A percentile compares a stretch with the other conserved stretches of the same genome.
These are phyloP conservation scores for Halophytophthora batemanensis DNA, from an alignment of 352 stramenopile genomes.

Conservation along the genomic window DNA sequence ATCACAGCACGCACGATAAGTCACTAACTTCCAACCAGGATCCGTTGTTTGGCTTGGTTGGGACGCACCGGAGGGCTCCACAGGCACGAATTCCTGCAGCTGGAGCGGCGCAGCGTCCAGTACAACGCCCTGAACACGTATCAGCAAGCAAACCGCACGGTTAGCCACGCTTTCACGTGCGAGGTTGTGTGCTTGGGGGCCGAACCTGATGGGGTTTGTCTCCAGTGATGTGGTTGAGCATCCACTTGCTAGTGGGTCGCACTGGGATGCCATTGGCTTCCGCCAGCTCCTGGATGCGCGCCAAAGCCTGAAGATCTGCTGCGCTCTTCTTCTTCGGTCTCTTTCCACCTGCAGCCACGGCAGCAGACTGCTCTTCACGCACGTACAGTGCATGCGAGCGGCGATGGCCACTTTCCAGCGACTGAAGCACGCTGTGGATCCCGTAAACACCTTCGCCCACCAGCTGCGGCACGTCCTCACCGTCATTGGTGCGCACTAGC, in stretches of 20 bases:
- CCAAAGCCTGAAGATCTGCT: slow-evolving; percentile 28
- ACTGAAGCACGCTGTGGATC: slow-evolving; percentile 68
- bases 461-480: slow-evolving; percentile 46
- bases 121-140: slow-evolving; percentile 47
- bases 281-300: slow-evolving; percentile 50
- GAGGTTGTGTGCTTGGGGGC: no score
- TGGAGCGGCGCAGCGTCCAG: slow-evolving; percentile 63
- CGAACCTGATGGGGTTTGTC: slow-evolving; percentile 79
- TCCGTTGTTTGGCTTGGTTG: background rate
- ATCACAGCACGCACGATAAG: slow-evolving; percentile 2
- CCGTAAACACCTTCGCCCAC: slow-evolving; percentile 62
- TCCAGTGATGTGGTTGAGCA: slow-evolving; percentile 77
- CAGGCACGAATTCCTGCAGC: slow-evolving; percentile 51
- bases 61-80: slow-evolving; percentile 35
- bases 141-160: no score
- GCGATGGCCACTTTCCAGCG: slow-evolving; percentile 57
- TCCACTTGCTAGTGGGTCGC: slow-evolving; percentile 61
- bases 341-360: slow-evolving; percentile 10
- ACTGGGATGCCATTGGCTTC: slow-evolving; percentile 20
- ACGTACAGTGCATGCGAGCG: slow-evolving; percentile 50
- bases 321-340: slow-evolving; percentile 31
- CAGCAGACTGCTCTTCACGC: slow-evolving; percentile 22
- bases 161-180: no score
- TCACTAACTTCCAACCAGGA: background rate
- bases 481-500: slow-evolving; percentile 25